A percentile compares a stretch with the other conserved stretches of the same genome.
phyloP scores from a whole-genome alignment of 352 stramenopile species.

The Blastocystis sp. region DNA sequence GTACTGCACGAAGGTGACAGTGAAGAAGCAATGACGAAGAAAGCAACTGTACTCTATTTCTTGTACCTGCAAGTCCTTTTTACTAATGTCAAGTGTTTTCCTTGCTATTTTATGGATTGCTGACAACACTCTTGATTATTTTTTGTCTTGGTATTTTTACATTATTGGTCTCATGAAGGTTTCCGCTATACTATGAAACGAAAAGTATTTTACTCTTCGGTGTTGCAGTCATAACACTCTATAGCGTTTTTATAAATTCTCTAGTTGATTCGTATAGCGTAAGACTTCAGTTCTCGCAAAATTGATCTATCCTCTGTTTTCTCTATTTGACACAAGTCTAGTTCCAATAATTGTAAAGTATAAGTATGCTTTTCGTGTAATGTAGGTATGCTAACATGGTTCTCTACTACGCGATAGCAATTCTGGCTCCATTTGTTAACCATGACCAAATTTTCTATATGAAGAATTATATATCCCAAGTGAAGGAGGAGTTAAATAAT shows the following conservation, averaged over 20 bases:
- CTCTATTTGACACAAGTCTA: not conserved
- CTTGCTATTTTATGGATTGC: not conserved
- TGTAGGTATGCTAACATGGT: not conserved
- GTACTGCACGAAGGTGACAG: not conserved
- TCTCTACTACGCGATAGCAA: slow-evolving; percentile 26
- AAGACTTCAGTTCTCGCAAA: not conserved
- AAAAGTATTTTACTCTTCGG: not conserved
- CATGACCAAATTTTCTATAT: not conserved
- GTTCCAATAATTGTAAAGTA: not conserved
- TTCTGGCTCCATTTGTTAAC: slow-evolving; percentile 16
- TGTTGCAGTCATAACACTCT: not conserved
- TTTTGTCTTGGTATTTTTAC: not conserved
- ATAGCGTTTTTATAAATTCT: not conserved
- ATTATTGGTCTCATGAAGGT: not conserved
- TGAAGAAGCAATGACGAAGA: not conserved
- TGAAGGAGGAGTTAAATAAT: not conserved
- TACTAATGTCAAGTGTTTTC: slow-evolving; percentile 6
- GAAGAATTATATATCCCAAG: not conserved
- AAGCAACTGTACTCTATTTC: not conserved
- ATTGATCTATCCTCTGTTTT: not conserved
- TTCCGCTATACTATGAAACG: slow-evolving; percentile 41
- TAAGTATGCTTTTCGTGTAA: not conserved
- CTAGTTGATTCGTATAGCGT: not conserved
- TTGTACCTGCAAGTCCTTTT: not conserved
- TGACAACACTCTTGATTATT: not conserved